A percentile compares a stretch with the other conserved stretches of the same genome.
Evolutionary conservation across 352 stramenopile genomes (phyloP).

Genomic region (Globisporangium middletonii): DNA sequence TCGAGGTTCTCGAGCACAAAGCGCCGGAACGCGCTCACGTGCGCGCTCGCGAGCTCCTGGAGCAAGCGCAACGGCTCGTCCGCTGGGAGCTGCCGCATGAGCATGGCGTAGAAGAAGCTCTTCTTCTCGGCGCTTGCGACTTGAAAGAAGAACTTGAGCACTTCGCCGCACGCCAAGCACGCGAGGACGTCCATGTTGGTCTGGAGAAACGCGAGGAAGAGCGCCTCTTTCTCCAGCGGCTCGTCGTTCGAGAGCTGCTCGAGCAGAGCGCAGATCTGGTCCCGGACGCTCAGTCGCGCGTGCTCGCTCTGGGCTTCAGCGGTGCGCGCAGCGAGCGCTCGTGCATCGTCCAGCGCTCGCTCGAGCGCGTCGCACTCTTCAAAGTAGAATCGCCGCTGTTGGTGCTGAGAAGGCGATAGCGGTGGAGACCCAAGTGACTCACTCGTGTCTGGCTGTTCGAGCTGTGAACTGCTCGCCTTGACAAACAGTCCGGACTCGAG

Average conservation of each 20-base stretch:
- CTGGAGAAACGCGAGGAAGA: slow-evolving; percentile 32
- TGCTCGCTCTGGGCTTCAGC: background rate
- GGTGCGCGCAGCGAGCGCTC: background rate
- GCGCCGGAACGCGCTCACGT: slow-evolving; percentile 24
- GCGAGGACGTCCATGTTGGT: slow-evolving; percentile 24
- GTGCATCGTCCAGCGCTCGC: slow-evolving; percentile 9
- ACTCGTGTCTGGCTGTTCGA: background rate
- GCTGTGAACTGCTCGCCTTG: background rate
- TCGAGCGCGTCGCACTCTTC: slow-evolving; percentile 29
- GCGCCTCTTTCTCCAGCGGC: slow-evolving; percentile 26
- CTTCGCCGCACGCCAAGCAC: slow-evolving; percentile 21
- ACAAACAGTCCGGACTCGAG: slow-evolving; percentile 47
- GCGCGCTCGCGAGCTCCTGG: slow-evolving; percentile 19
- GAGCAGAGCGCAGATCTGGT: slow-evolving; percentile 30
- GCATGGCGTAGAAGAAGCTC: slow-evolving; percentile 29
- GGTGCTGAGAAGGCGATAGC: too few relatives aligned
- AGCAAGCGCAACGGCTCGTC: slow-evolving; percentile 24
- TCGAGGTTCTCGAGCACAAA: slow-evolving; percentile 49
- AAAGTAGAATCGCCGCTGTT: slow-evolving; percentile 36
- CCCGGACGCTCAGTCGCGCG: slow-evolving; percentile 7
- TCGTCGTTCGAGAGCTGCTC: slow-evolving; percentile 19
- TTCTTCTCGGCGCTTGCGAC: slow-evolving; percentile 12
- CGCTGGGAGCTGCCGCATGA: slow-evolving; percentile 23
- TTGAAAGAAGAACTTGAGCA: slow-evolving; percentile 32
- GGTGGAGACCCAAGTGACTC: background rate